Evolutionary conservation across 495 filamentous ascomycete genomes (phyloP).

Genomic region (Xylaria sp.): DNA sequence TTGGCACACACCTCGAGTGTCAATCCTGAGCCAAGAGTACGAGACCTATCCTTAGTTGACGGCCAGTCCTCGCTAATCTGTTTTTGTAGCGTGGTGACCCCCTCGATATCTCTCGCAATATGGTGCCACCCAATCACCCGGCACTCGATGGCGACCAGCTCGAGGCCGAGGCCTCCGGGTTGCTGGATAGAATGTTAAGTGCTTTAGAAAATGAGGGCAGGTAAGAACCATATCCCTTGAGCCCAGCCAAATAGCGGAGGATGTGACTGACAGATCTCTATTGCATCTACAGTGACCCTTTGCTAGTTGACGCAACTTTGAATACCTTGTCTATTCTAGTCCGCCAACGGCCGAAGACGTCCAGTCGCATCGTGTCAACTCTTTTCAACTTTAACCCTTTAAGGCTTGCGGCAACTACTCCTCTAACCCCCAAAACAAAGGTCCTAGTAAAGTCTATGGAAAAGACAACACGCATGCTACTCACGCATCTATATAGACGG

Average conservation of each 20-base stretch:
- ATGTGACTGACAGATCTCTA: slow-evolving; percentile 21
- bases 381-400: slow-evolving; percentile 93
- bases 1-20: slow-evolving; percentile 86
- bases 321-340: slow-evolving; percentile 84
- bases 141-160: slow-evolving; percentile 77
- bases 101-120: slow-evolving; percentile 84
- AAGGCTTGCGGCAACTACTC: slow-evolving; percentile 69
- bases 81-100: slow-evolving; percentile 72
- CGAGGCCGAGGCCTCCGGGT: slow-evolving; percentile 88
- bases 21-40: slow-evolving; percentile 84
- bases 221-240: slow-evolving; percentile 52
- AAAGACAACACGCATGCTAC: slow-evolving; percentile 81
- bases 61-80: slow-evolving; percentile 38
- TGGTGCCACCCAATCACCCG: slow-evolving; percentile 83
- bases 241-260: neutral
- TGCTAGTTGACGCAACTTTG: slow-evolving; percentile 90
- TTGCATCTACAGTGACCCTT: slow-evolving; percentile 68
- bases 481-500: slow-evolving; percentile 81
- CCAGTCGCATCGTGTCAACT: slow-evolving; percentile 82
- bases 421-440: slow-evolving; percentile 77
- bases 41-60: slow-evolving; percentile 35
- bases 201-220: slow-evolving; percentile 84
- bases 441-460: slow-evolving; percentile 92
- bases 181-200: slow-evolving; percentile 88
- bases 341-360: slow-evolving; percentile 77